phyloP scores from a whole-genome alignment of 139 green algal species.

The Penium margaritaceum region DNA sequence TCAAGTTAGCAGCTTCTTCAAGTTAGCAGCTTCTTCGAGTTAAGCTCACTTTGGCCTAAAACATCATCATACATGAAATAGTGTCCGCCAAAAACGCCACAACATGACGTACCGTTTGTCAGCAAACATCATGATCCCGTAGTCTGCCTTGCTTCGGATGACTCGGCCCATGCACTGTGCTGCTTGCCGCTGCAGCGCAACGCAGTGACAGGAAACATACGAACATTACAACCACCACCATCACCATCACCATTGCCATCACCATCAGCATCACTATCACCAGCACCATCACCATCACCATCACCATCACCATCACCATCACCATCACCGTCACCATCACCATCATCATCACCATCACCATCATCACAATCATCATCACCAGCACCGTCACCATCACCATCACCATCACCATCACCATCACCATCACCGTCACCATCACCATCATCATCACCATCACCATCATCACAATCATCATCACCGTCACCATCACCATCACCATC shows the following conservation, averaged over 20 bases:
- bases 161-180: conserved; percentile 95
- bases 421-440: too few species aligned
- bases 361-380: neutral
- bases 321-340: neutral
- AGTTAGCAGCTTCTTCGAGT: too few species aligned
- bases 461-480: too few species aligned
- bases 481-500: too few species aligned
- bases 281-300: neutral
- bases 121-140: conserved; percentile 78
- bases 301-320: neutral
- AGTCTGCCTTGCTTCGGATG: conserved; percentile 91
- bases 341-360: neutral
- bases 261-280: neutral
- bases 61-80: neutral
- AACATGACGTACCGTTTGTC: conserved; percentile 55
- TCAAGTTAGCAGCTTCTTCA: too few species aligned
- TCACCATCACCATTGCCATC: neutral
- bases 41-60: neutral
- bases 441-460: too few species aligned
- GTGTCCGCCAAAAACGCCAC: neutral
- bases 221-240: neutral
- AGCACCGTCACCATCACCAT: too few species aligned
- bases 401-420: too few species aligned
- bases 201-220: neutral
- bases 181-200: conserved; percentile 62